phyloP scores from a whole-genome alignment of 805 yeast genomes.

The Teunomyces atbi region DNA sequence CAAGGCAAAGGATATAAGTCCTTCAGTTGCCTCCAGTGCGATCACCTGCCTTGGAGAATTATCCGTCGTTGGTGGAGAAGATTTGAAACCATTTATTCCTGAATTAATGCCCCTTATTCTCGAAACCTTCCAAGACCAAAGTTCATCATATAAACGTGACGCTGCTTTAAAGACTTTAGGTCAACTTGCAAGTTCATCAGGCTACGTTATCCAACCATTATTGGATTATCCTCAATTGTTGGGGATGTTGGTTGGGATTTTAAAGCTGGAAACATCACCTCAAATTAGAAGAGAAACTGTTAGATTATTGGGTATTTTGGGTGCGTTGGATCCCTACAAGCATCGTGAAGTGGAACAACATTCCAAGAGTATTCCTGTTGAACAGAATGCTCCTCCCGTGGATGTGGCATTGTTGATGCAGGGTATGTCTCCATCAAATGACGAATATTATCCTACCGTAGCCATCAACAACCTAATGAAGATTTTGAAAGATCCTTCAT shows the following conservation, averaged over 20 bases:
- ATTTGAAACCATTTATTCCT: conserved; percentile 66
- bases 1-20: conserved; percentile 65
- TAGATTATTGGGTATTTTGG: conserved; percentile 83
- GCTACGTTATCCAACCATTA: conserved; percentile 92
- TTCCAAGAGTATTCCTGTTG: conserved; percentile 54
- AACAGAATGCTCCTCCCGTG: conserved; percentile 84
- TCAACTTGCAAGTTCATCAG: conserved; percentile 85
- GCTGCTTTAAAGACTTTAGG: conserved; percentile 88
- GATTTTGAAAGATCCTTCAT: conserved; percentile 78
- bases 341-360: conserved; percentile 86
- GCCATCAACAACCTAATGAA: conserved; percentile 84
- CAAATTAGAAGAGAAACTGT: conserved; percentile 84
- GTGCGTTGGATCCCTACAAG: conserved; percentile 96
- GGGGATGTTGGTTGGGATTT: conserved; percentile 74
- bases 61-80: conserved; percentile 85
- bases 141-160: conserved; percentile 81
- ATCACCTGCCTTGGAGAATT: conserved; percentile 87
- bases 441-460: conserved; percentile 93
- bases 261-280: conserved; percentile 76
- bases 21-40: conserved; percentile 84
- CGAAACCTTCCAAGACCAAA: conserved; percentile 88
- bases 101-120: conserved; percentile 84
- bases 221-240: conserved; percentile 87
- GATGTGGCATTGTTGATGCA: conserved; percentile 89
- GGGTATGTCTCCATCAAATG: conserved; percentile 89